These are phyloP conservation scores for Seiridium unicorne DNA, from an alignment of 2,329 filamentous ascomycete species.

Conservation along the genomic window DNA sequence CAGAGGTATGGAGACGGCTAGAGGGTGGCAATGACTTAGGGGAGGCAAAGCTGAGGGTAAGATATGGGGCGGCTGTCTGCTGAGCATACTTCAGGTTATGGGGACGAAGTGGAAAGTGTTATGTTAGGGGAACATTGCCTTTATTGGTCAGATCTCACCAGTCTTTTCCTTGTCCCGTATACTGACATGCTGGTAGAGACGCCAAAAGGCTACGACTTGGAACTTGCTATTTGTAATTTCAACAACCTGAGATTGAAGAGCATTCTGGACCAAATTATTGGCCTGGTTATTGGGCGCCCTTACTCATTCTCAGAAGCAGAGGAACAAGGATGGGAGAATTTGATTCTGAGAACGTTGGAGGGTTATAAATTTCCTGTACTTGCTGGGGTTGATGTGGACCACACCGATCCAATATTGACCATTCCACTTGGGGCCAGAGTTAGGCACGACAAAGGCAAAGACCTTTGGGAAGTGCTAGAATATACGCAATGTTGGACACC, in stretches of 20 bases:
- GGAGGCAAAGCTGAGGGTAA: neutral
- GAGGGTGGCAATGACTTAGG: neutral
- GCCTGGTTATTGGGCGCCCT: neutral
- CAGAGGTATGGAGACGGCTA: neutral
- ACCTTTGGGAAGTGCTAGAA: neutral
- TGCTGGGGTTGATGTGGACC: neutral
- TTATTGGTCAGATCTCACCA: neutral
- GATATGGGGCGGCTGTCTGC: neutral
- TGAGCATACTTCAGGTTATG: neutral
- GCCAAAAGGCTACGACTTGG: neutral
- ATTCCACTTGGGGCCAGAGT: neutral
- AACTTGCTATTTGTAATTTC: neutral
- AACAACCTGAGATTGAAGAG: neutral
- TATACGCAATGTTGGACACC: too few species aligned
- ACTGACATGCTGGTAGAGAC: neutral
- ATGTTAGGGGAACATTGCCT: neutral
- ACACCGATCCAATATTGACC: neutral
- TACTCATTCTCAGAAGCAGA: neutral
- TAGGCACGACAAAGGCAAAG: neutral
- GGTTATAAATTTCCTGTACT: neutral
- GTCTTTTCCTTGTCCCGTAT: neutral
- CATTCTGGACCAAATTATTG: neutral
- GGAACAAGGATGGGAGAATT: neutral
- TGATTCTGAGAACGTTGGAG: neutral
- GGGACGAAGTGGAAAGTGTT: neutral